Conservation (phyloP, 495 filamentous ascomycete genomes). For the Penicillium riverlandense region DNA sequence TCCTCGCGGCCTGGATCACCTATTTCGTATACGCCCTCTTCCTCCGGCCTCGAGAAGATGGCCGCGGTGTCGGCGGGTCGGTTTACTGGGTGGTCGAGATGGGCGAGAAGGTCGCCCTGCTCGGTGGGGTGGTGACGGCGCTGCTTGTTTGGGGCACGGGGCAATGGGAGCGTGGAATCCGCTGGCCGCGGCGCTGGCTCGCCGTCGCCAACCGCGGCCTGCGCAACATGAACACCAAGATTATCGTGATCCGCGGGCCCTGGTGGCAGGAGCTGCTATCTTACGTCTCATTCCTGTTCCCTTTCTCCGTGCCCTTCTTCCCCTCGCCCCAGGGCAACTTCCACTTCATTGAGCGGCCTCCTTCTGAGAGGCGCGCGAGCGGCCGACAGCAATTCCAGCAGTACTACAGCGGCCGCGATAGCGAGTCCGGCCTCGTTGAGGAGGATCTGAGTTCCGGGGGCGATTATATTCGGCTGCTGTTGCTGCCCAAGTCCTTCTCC, state of each 20-base stretch:
- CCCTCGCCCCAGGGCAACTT: conserved; percentile 56
- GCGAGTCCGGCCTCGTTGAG: conserved; percentile 48
- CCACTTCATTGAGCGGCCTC: conserved; percentile 53
- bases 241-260: conserved; percentile 76
- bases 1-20: conserved; percentile 70
- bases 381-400: conserved; percentile 32
- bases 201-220: conserved; percentile 81
- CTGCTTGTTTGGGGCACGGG: conserved; percentile 88
- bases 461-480: conserved; percentile 81
- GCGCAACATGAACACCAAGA: conserved; percentile 87
- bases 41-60: conserved; percentile 83
- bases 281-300: conserved; percentile 66
- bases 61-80: conserved; percentile 78
- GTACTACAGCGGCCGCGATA: conserved; percentile 39
- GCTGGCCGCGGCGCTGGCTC: conserved; percentile 91
- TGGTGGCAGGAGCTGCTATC: conserved; percentile 74
- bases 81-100: conserved; percentile 95
- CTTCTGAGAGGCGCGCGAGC: conserved; percentile 35
- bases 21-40: conserved; percentile 85
- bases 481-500: conserved; percentile 91
- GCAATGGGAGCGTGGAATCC: conserved; percentile 88
- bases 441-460: conserved; percentile 87
- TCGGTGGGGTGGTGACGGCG: conserved; percentile 76
- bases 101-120: conserved; percentile 76
- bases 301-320: conserved; percentile 60